Conservation (phyloP, 140 eudicot genomes). For the Erigeron philadelphicus region DNA sequence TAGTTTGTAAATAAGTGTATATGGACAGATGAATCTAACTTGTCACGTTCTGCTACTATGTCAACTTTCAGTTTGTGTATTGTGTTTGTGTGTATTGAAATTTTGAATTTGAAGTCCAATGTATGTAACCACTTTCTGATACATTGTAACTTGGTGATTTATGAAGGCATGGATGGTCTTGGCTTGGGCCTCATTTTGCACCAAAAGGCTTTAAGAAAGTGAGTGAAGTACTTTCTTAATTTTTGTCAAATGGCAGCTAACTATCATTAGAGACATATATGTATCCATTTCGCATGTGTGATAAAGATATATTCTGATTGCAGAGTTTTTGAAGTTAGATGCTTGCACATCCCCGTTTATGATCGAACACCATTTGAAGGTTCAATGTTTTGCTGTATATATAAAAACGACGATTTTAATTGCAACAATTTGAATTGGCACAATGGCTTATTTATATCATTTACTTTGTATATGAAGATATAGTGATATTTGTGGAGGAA, state of each 20-base stretch:
- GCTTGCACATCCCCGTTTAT: conserved; percentile 81
- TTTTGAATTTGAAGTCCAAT: too few species aligned
- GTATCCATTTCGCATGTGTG: conserved; percentile 13
- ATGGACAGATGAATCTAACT: too few species aligned
- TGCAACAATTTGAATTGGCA: not conserved
- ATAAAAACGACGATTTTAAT: not conserved
- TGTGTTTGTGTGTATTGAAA: too few species aligned
- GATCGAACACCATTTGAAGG: conserved; percentile 94
- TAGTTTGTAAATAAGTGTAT: too few species aligned
- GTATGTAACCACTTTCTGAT: conserved; percentile 12
- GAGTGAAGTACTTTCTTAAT: conserved; percentile 26
- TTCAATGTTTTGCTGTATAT: conserved; percentile 27
- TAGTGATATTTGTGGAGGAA: conserved; percentile 65
- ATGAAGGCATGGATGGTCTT: conserved; percentile 84
- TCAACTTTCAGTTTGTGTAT: too few species aligned
- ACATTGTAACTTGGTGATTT: conserved; percentile 12
- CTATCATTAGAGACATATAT: conserved; percentile 1
- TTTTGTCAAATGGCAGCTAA: not conserved
- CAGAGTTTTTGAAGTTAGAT: conserved; percentile 85
- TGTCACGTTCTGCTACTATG: too few species aligned
- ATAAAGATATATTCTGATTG: conserved; percentile 23
- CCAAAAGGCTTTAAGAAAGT: conserved; percentile 85
- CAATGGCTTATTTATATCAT: conserved; percentile 1
- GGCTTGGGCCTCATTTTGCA: conserved; percentile 87
- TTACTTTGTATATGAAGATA: conserved; percentile 35